Base-by-base conservation (phyloP, 2,329 filamentous ascomycete species). In the Lachnellula arida region DNA sequence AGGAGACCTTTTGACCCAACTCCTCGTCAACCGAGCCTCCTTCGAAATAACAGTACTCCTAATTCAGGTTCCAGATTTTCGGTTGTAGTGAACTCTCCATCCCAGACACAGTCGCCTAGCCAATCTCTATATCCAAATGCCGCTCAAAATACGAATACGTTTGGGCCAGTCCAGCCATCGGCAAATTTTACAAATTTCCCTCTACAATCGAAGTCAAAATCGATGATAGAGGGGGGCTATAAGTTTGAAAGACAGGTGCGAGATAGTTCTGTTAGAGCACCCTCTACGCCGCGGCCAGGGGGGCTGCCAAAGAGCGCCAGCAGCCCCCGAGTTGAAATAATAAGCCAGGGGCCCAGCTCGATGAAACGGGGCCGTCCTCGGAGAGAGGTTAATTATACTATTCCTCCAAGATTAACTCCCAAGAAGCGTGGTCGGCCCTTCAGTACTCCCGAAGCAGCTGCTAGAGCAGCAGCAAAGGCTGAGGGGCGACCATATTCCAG, bases 391-490 rank as follows among this genome's bases (percentile, higher is more conserved):
- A 8, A 15, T 17, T 14, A 28, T n/a, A 46, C 23, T 15, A n/a
- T 32, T 22, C 22, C 46, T 48, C 47, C 47, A 23, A 55, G 40
- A 43, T 2, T 14, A 12, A 23, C 22, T 22, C 40, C 42, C 40
- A 54, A 53, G 23, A 57, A 54, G 51, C 53, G 56, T 49, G 64
- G 61, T 25, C 56, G 61, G n/a, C 60, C 62, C 15, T 60, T 61
- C 43, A 56, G 49, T 34, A 61, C 54, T 22, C 39, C 54, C 11
- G 58, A 63, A 12, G 39, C 55, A 32, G 59, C 57, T 28, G 49
- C 40, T 9, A 61, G 51, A 42, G 52, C 52, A 47, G 55, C 55
- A 34, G 57, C 46, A 25, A 61, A 57, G 48, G 56, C 53, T 12
- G n/a, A 48, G 6, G 39, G 37, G 14, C 19, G 28, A 28, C 9